Base-by-base conservation (phyloP, 1,284 basidiomycete genomes). In the Omphalotus olearius region DNA sequence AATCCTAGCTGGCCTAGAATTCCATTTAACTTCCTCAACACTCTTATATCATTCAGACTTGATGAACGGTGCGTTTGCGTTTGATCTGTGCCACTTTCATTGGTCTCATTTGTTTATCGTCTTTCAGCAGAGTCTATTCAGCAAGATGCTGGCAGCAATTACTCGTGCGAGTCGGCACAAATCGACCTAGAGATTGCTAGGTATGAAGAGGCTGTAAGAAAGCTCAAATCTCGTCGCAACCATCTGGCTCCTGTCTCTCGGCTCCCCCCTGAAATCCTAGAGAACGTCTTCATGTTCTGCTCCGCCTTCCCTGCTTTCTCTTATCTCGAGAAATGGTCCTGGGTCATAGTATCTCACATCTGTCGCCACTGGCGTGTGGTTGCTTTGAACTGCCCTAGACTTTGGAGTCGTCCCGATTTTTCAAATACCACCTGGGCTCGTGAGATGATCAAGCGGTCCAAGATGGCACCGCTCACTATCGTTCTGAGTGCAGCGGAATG, bases 241-340 rank as follows among this genome's bases (percentile, higher is more conserved):
- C 18, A 38, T 30, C 45, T 56, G 20, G 52, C 56, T 38, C 44
- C 48, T 28, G 65, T 63, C 26, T 62, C 59, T n/a, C 44, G 49
- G 16, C 58, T 68, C 14, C 66, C 67, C 5, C 56, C 63, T 1
- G 66, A 67, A 56, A 40, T 66, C 4, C 56, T 67, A 38, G 64
- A 55, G 46, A 56, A 16, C 10, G 61, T 65, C 28, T 62, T 66
- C 52, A 41, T 57, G 11, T 53, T 58, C 33, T 53, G 30, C 28
- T 45, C 7, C n/a, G 35, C 23, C 6, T 17, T 17, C 9, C 16
- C 16, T 6, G 30, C 14, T 6, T 44, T 18, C 28, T 4, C 38
- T 26, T 9, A n/a, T 7, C 25, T 39, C 14, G 17, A 18, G 13
- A 47, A 38, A 13, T 46, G 45, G 42, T 38, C 49, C 6, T 55